These are phyloP conservation scores for Pythium periplocum DNA, from an alignment of 352 stramenopile species.

Conservation along the genomic window DNA sequence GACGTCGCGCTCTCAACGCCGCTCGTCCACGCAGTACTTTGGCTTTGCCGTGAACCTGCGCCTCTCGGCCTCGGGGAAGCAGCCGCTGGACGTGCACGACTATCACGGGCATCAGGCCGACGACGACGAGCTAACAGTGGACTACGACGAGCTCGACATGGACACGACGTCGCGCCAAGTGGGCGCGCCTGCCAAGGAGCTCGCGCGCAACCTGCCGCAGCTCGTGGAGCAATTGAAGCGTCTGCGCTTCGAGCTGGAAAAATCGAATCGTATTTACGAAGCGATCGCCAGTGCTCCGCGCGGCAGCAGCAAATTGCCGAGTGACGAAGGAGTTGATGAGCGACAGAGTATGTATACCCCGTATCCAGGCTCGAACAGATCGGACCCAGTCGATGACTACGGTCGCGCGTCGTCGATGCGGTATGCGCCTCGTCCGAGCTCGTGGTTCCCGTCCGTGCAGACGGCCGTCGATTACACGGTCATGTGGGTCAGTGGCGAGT, in stretches of 20 bases:
- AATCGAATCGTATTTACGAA: slow-evolving; percentile 70
- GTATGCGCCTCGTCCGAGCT: slow-evolving; percentile 9
- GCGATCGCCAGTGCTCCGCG: slow-evolving; percentile 28
- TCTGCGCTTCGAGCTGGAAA: slow-evolving; percentile 63
- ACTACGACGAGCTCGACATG: background rate
- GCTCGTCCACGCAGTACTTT: slow-evolving; percentile 27
- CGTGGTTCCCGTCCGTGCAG: slow-evolving; percentile 10
- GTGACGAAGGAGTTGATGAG: slow-evolving; percentile 5
- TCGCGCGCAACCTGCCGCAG: slow-evolving; percentile 54
- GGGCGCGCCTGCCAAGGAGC: slow-evolving; percentile 29
- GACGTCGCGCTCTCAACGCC: slow-evolving; percentile 13
- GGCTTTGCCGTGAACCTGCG: slow-evolving; percentile 19
- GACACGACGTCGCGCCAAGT: slow-evolving; percentile 16
- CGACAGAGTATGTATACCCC: slow-evolving; percentile 5
- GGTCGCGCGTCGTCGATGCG: slow-evolving; percentile 3
- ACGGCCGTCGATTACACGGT: slow-evolving; percentile 48
- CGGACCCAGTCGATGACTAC: too few relatives aligned
- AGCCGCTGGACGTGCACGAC: slow-evolving; percentile 20
- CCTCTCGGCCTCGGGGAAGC: slow-evolving; percentile 6
- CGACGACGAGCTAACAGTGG: slow-evolving; percentile 3
- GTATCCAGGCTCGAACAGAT: background rate
- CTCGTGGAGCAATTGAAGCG: slow-evolving; percentile 56
- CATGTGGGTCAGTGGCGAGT: slow-evolving; percentile 80
- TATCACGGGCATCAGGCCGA: slow-evolving; percentile 15
- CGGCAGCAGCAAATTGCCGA: slow-evolving; percentile 14